Conservation (phyloP, 495 filamentous ascomycete genomes). For the Penicillium angulare region DNA sequence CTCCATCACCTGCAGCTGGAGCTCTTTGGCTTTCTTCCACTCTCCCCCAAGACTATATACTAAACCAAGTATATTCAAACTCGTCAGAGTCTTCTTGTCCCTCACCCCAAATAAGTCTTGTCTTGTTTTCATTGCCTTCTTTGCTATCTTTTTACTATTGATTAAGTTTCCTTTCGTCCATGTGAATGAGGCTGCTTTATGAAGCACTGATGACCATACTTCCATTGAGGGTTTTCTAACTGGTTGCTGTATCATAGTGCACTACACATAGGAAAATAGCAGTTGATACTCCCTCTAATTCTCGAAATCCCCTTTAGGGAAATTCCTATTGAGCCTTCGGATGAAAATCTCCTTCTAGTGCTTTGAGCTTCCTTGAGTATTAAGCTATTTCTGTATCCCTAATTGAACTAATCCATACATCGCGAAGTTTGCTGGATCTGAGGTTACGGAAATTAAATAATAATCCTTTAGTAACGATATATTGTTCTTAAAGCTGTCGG, state of each 20-base stretch:
- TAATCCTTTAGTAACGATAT: not conserved
- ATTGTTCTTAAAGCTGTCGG: not conserved
- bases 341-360: not conserved
- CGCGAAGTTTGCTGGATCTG: not conserved
- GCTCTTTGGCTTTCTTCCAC: conserved; percentile 3
- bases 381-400: not conserved
- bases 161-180: not conserved
- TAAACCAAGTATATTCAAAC: not conserved
- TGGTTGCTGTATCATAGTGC: not conserved
- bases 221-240: not conserved
- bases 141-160: conserved; percentile 1
- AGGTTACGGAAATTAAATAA: not conserved
- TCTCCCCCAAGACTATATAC: not conserved
- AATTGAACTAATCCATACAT: not conserved
- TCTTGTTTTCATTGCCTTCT: not conserved
- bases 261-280: not conserved
- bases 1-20: not conserved
- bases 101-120: not conserved
- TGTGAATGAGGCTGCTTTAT: not conserved
- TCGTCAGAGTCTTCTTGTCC: not conserved
- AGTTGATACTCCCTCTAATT: not conserved
- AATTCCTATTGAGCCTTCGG: not conserved
- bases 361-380: not conserved
- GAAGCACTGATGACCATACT: not conserved
- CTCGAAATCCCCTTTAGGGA: not conserved